Conservation (phyloP, 2,329 filamentous ascomycete species). For the Fusarium caatingaense region DNA sequence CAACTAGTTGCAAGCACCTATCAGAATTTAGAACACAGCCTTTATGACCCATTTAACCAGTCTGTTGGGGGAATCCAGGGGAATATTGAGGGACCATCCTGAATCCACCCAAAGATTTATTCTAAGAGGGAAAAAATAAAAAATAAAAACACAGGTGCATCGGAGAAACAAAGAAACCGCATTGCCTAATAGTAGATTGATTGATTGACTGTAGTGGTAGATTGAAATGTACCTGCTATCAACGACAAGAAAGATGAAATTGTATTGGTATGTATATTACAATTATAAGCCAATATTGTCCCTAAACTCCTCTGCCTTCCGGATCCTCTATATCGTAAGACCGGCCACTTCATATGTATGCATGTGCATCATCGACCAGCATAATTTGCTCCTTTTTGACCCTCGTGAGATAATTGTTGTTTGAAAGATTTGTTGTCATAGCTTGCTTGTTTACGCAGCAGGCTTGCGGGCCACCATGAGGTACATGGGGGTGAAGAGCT, state of each 20-base stretch:
- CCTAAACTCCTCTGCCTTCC: slow-evolving; percentile 37
- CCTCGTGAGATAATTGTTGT: slow-evolving; percentile 28
- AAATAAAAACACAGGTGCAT: neutral
- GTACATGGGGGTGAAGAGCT: slow-evolving; percentile 99
- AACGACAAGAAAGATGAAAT: slow-evolving; percentile 21
- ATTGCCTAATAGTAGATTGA: neutral
- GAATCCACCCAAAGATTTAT: slow-evolving; percentile 23
- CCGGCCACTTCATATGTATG: slow-evolving; percentile 35
- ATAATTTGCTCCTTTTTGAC: slow-evolving; percentile 26
- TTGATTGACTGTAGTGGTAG: neutral
- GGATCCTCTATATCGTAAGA: slow-evolving; percentile 31
- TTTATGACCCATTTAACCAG: slow-evolving; percentile 34
- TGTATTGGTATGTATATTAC: slow-evolving; percentile 43
- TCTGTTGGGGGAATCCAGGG: slow-evolving; percentile 45
- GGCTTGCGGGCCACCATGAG: slow-evolving; percentile 95
- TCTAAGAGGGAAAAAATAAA: neutral
- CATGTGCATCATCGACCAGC: slow-evolving; percentile 38
- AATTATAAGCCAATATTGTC: slow-evolving; percentile 46
- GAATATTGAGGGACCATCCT: slow-evolving; percentile 39
- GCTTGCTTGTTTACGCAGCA: slow-evolving; percentile 33
- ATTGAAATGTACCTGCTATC: neutral
- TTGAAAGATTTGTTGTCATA: slow-evolving; percentile 20
- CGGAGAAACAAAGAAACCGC: slow-evolving; percentile 37
- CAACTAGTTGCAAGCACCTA: slow-evolving; percentile 20
- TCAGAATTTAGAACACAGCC: slow-evolving; percentile 24